A percentile compares a stretch with the other conserved stretches of the same genome.
These are phyloP conservation scores for Ploettnerulaceae sp. DNA, from an alignment of 2,329 filamentous ascomycete genomes.

Conservation along the genomic window DNA sequence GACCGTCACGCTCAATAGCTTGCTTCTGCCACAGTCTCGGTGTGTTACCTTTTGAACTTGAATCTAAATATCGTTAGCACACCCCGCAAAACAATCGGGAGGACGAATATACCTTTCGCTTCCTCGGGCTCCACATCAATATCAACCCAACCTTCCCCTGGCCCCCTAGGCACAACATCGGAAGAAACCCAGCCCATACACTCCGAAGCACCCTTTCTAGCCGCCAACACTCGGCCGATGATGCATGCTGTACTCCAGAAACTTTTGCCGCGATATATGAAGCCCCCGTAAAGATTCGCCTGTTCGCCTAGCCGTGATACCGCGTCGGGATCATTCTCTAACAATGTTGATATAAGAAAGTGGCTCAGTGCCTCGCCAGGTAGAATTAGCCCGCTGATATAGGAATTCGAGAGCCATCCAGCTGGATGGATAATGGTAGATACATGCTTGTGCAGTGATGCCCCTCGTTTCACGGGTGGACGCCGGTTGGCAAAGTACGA, in stretches of 20 bases:
- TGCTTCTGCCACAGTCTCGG: conserved; percentile 59
- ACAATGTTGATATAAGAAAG: conserved; percentile 59
- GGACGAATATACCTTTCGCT: conserved; percentile 15
- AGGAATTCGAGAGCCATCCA: conserved; percentile 65
- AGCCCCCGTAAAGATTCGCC: conserved; percentile 59
- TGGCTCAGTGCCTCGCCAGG: conserved; percentile 60
- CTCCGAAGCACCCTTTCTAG: conserved; percentile 55
- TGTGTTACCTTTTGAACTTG: conserved; percentile 47
- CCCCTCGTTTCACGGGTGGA: conserved; percentile 22
- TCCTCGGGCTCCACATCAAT: conserved; percentile 50
- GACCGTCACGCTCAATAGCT: conserved; percentile 54
- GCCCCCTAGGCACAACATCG: conserved; percentile 48
- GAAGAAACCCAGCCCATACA: conserved; percentile 67
- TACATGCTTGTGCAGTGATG: conserved; percentile 39
- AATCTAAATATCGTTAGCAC: conserved; percentile 37
- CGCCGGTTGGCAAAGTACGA: conserved; percentile 32
- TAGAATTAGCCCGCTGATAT: conserved; percentile 59
- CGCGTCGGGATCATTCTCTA: conserved; percentile 60
- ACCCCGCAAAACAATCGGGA: not conserved
- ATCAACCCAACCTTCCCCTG: conserved; percentile 54
- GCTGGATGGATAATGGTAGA: conserved; percentile 53
- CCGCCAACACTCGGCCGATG: conserved; percentile 59
- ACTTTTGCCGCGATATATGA: conserved; percentile 58
- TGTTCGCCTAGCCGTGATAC: conserved; percentile 54
- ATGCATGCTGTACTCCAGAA: conserved; percentile 66